Conservation (phyloP, 768 basidiomycete genomes). For the Mycena indigotica region DNA sequence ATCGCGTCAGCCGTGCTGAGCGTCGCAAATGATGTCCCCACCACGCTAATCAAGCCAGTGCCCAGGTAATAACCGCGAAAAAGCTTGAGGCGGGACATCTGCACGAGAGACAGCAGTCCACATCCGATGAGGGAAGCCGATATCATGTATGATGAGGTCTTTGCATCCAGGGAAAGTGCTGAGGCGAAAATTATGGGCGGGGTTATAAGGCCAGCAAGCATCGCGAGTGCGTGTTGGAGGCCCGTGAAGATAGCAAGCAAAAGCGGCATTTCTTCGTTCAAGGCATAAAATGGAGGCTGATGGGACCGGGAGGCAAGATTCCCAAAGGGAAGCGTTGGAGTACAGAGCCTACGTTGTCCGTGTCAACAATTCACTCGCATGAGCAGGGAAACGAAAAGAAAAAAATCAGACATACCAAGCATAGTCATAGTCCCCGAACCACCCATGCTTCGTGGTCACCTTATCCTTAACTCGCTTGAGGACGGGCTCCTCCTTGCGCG, state of each 20-base stretch:
- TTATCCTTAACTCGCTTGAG: constrained; percentile 31
- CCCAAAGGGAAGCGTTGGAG: constrained; percentile 63
- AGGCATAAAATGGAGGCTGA: constrained; percentile 72
- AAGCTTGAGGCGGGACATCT: constrained; percentile 71
- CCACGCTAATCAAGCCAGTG: constrained; percentile 80
- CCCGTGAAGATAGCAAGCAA: constrained; percentile 74
- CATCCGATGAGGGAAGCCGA: constrained; percentile 48
- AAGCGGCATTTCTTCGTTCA: constrained; percentile 73
- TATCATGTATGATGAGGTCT: constrained; percentile 74
- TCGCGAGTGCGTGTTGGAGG: constrained; percentile 75
- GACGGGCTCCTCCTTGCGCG: background rate
- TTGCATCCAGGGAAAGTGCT: constrained; percentile 57
- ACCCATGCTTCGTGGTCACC: constrained; percentile 56
- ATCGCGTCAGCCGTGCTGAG: constrained; percentile 77
- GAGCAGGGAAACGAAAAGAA: background rate
- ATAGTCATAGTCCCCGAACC: constrained; percentile 87
- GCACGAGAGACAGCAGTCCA: constrained; percentile 74
- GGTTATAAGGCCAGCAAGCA: constrained; percentile 82
- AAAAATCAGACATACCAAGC: constrained; percentile 41
- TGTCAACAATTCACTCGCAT: background rate
- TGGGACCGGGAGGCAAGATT: constrained; percentile 32
- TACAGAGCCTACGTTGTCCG: constrained; percentile 53
- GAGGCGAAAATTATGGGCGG: constrained; percentile 82
- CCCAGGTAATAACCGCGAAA: constrained; percentile 69
- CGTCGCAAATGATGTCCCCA: constrained; percentile 81